phyloP scores from a whole-genome alignment of 257 asterid species.

The Verbascum thapsus region DNA sequence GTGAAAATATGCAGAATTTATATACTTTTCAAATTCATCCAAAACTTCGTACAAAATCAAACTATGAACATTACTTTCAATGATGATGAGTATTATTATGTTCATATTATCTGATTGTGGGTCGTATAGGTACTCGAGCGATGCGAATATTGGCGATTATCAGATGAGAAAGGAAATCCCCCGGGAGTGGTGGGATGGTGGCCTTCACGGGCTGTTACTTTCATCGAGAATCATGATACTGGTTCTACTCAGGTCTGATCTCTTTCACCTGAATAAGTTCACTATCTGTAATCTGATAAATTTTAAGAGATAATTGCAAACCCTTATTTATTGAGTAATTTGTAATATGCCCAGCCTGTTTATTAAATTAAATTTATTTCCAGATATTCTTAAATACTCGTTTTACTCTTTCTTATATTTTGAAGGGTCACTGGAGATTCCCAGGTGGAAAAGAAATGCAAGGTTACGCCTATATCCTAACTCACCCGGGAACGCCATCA shows the following conservation, averaged over 20 bases:
- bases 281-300: no score
- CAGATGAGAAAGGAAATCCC: conserved; percentile 87
- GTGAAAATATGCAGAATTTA: no score
- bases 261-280: not conserved
- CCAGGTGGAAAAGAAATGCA: conserved; percentile 98
- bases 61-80: no score
- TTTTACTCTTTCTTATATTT: conserved; percentile 19
- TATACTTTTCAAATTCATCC: no score
- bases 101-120: not conserved
- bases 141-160: conserved; percentile 94
- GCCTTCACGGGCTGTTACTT: conserved; percentile 99
- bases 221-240: conserved; percentile 98
- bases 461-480: conserved; percentile 90
- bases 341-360: no score
- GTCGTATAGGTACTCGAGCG: conserved; percentile 65
- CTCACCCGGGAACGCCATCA: conserved; percentile 97
- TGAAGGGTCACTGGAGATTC: conserved; percentile 99
- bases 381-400: not conserved
- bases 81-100: no score
- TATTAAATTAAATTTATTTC: no score
- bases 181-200: conserved; percentile 99
- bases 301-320: no score
- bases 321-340: no score
- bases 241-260: conserved; percentile 91
- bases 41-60: no score